A percentile compares a stretch with the other conserved stretches of the same genome.
phyloP scores from a whole-genome alignment of 257 asterid genomes.

The Solanum etuberosum region DNA sequence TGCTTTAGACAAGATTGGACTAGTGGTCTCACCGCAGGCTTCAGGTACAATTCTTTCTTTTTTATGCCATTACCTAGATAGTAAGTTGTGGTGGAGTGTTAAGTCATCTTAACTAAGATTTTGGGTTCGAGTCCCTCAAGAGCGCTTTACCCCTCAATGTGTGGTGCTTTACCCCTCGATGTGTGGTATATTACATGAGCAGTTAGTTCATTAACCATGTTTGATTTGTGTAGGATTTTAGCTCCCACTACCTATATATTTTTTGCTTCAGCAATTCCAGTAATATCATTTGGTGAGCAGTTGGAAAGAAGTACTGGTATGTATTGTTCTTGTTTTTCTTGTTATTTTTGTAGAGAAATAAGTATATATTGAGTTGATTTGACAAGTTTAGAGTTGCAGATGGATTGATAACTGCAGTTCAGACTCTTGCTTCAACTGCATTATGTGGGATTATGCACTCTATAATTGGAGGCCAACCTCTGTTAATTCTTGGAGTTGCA shows the following conservation, averaged over 20 bases:
- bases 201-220: background rate
- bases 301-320: conserved; percentile 49
- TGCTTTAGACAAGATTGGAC: conserved; percentile 55
- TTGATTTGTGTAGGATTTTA: conserved; percentile 20
- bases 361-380: background rate
- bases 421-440: conserved; percentile 17
- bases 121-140: background rate
- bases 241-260: conserved; percentile 62
- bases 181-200: background rate
- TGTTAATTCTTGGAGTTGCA: conserved; percentile 14
- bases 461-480: conserved; percentile 16
- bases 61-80: background rate
- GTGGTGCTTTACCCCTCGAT: no score
- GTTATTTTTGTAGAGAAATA: background rate
- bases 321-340: background rate
- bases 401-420: conserved; percentile 13
- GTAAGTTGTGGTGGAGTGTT: background rate
- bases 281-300: conserved; percentile 60
- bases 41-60: background rate
- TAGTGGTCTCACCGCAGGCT: conserved; percentile 21
- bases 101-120: background rate
- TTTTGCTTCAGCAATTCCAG: conserved; percentile 61
- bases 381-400: background rate
- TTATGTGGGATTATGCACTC: conserved; percentile 18
- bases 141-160: no score